Evolutionary conservation across 2,329 filamentous ascomycete genomes (phyloP), one percentile per base, ranked within the genome.

Genomic region (Didymellaceae sp.): DNA sequence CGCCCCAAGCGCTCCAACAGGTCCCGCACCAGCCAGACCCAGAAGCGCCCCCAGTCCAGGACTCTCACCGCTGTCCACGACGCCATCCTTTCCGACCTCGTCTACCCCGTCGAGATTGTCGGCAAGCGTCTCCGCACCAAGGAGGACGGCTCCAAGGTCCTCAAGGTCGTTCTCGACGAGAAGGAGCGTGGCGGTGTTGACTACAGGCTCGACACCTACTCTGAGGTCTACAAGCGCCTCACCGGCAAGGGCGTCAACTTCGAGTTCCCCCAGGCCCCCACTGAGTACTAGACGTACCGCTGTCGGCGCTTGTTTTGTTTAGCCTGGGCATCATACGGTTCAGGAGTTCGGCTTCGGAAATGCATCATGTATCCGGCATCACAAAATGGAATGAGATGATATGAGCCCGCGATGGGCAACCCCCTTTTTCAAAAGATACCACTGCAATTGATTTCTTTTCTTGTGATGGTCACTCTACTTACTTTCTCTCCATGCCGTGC

Each of bases 101-200:
- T 97, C 84, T 99, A 89, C 89, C 94, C 94, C 75, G 94, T 99
- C 75, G 94, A 99, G 89, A 99, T 99, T 70, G 94, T 99, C 72
- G 94, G 94, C 82, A 97, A 97, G 91, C 91, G 94, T 76, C 82
- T 92, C 78, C 90, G 94, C 80, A 97, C 94, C 84, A 93, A 96
- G 84, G 93, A 97, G 86, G 94, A 99, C 81, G 91, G 91, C 80
- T 88, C 85, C 88, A 97, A 97, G 90, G 82, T 91, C 77, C 87
- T 97, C 81, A 99, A 99, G 90, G 91, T 99, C 78, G 86, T 99
- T 76, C 87, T 99, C 57, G 94, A 99, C 80, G 94, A 97, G 90
- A 99, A 99, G 91, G 94, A 99, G 90, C 90, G 92, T 74, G 93
- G 92, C 75, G 91, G 92, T 79, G 93, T 99, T 72, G 94, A 99